Evolutionary conservation across 108 stramenopile genomes (phyloP).

Genomic region (Phaeodactylum tricornutum): DNA sequence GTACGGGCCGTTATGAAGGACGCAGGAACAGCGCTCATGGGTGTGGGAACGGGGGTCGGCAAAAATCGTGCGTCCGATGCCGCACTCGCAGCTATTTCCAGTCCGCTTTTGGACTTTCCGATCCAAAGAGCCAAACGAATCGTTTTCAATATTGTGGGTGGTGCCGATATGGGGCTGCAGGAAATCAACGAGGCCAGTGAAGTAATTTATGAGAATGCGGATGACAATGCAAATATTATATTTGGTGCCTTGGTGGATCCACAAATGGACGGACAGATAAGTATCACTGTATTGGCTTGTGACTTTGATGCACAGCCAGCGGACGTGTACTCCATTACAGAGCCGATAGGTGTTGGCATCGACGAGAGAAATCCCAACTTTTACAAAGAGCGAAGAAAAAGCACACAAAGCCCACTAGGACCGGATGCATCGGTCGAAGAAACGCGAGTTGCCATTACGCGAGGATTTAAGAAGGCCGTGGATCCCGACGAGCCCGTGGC

Average conservation of each 20-base stretch:
- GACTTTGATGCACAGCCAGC: conserved; percentile 24
- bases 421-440: conserved; percentile 47
- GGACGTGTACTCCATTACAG: conserved; percentile 11
- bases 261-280: conserved; percentile 48
- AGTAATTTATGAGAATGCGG: conserved; percentile 77
- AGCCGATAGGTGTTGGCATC: not conserved
- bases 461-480: conserved; percentile 53
- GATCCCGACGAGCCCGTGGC: not conserved
- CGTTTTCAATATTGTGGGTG: conserved; percentile 57
- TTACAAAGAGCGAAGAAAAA: conserved; percentile 45
- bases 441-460: conserved; percentile 43
- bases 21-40: conserved; percentile 75
- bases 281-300: conserved; percentile 54
- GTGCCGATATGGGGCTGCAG: conserved; percentile 40
- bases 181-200: conserved; percentile 74
- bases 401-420: conserved; percentile 50
- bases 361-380: conserved; percentile 27
- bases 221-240: conserved; percentile 79
- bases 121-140: conserved; percentile 43
- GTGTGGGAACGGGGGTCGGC: conserved; percentile 47
- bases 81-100: conserved; percentile 52
- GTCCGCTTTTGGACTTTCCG: conserved; percentile 53
- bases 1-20: conserved; percentile 68
- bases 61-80: conserved; percentile 42
- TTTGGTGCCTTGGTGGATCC: conserved; percentile 78